Conservation (phyloP, 164 flowering plant genomes). For the Kingdonia uniflora region DNA sequence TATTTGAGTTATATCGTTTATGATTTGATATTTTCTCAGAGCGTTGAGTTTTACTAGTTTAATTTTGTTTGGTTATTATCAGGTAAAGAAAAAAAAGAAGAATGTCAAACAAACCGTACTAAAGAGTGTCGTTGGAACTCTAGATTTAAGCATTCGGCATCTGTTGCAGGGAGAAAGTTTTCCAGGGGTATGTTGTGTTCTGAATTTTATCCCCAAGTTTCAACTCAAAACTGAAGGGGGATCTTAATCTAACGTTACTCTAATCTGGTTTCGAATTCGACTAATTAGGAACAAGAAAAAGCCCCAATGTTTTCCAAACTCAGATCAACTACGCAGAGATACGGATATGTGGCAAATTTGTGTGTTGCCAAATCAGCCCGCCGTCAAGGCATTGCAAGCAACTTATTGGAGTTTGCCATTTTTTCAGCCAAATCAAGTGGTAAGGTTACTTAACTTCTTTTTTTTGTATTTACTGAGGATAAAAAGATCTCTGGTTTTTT, state of each 20-base stretch:
- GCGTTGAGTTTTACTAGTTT: not conserved
- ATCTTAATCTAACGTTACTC: not conserved
- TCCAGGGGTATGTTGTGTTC: conserved; percentile 52
- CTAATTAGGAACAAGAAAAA: conserved; percentile 37
- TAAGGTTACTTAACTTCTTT: conserved; percentile 4
- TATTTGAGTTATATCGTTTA: not conserved
- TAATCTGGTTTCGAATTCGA: not conserved
- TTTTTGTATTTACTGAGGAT: too few species aligned
- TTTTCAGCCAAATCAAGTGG: conserved; percentile 42
- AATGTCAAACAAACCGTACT: conserved; percentile 32
- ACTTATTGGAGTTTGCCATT: conserved; percentile 56
- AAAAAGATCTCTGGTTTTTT: too few species aligned
- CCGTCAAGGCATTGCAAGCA: conserved; percentile 69
- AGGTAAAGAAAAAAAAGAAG: conserved; percentile 43
- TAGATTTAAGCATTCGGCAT: conserved; percentile 51
- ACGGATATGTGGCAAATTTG: conserved; percentile 59
- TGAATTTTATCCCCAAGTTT: conserved; percentile 30
- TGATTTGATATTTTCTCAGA: not conserved
- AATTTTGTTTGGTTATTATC: conserved; percentile 9
- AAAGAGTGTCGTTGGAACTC: conserved; percentile 74
- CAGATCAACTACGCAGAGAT: conserved; percentile 21
- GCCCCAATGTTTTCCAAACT: conserved; percentile 32
- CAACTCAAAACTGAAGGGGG: not conserved
- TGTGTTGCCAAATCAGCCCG: conserved; percentile 70
- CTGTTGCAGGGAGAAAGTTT: conserved; percentile 53